These are phyloP conservation scores for Collybia nuda DNA, from an alignment of 768 basidiomycete genomes.

Conservation along the genomic window DNA sequence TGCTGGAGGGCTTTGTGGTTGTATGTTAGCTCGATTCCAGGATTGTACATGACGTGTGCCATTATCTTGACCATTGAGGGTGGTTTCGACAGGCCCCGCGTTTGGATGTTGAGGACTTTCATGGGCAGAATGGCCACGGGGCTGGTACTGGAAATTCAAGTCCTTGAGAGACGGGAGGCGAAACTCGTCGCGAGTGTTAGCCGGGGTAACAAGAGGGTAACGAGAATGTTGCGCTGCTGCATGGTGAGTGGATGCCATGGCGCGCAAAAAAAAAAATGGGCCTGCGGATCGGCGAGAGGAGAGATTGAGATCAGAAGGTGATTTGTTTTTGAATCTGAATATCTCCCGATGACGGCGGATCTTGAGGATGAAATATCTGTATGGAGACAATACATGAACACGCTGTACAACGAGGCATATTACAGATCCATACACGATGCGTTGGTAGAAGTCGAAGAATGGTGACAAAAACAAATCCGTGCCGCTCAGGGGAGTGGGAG, in stretches of 20 bases:
- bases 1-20: constrained; percentile 21
- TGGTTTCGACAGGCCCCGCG: constrained; percentile 21
- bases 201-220: constrained; percentile 33
- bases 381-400: constrained; percentile 20
- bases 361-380: constrained; percentile 25
- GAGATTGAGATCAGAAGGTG: constrained; percentile 42
- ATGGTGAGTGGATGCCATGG: constrained; percentile 49
- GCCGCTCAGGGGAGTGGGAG: not conserved
- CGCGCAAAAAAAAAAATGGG: constrained; percentile 12
- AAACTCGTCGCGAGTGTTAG: constrained; percentile 42
- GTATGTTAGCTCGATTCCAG: constrained; percentile 28
- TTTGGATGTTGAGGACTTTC: constrained; percentile 22
- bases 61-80: constrained; percentile 26
- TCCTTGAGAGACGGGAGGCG: constrained; percentile 75
- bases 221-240: constrained; percentile 33
- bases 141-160: constrained; percentile 56
- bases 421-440: constrained; percentile 12
- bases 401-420: constrained; percentile 5
- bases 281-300: constrained; percentile 25
- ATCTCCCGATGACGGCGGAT: constrained; percentile 74
- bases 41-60: constrained; percentile 31
- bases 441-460: constrained; percentile 5
- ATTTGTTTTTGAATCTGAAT: constrained; percentile 44
- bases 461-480: not conserved
- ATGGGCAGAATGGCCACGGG: constrained; percentile 26